phyloP scores from a whole-genome alignment of 2,329 filamentous ascomycete genomes.

The Pyricularia grisea region DNA sequence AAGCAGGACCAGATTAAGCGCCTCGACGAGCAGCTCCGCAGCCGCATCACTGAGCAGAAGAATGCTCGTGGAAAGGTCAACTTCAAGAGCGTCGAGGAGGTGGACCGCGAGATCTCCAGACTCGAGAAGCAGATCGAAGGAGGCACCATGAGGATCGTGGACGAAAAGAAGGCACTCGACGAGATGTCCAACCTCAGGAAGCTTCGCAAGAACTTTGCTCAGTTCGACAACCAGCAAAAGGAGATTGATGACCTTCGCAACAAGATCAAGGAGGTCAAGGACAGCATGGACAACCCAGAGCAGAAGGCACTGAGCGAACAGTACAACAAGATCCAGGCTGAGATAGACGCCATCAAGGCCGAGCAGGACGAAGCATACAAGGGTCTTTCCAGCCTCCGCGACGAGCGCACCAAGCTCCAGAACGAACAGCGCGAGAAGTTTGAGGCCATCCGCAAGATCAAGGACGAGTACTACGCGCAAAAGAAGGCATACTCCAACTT shows the following conservation, averaged over 20 bases:
- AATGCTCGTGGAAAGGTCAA: slow-evolving; percentile 66
- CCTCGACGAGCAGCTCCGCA: slow-evolving; percentile 81
- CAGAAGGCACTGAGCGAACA: slow-evolving; percentile 78
- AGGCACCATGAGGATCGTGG: slow-evolving; percentile 88
- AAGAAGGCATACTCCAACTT: slow-evolving; percentile 76
- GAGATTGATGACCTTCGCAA: slow-evolving; percentile 78
- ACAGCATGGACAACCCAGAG: slow-evolving; percentile 83
- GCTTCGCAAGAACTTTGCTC: slow-evolving; percentile 81
- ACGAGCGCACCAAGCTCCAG: slow-evolving; percentile 77
- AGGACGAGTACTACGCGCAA: slow-evolving; percentile 77
- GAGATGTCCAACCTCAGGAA: slow-evolving; percentile 80
- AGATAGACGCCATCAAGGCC: slow-evolving; percentile 83
- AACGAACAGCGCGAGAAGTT: slow-evolving; percentile 83
- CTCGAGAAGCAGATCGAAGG: slow-evolving; percentile 81
- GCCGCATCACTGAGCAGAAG: slow-evolving; percentile 81
- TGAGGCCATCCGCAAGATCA: slow-evolving; percentile 70
- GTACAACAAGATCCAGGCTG: slow-evolving; percentile 76
- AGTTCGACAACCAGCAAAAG: slow-evolving; percentile 79
- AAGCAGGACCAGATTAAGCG: slow-evolving; percentile 88
- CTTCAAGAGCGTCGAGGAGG: slow-evolving; percentile 81
- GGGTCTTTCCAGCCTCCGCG: slow-evolving; percentile 72
- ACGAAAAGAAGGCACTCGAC: slow-evolving; percentile 87
- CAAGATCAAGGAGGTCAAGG: slow-evolving; percentile 82
- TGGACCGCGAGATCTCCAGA: slow-evolving; percentile 71
- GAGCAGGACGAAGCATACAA: slow-evolving; percentile 90